Conservation (phyloP, 1,284 basidiomycete genomes). For the Hemileccinum hortonii region DNA sequence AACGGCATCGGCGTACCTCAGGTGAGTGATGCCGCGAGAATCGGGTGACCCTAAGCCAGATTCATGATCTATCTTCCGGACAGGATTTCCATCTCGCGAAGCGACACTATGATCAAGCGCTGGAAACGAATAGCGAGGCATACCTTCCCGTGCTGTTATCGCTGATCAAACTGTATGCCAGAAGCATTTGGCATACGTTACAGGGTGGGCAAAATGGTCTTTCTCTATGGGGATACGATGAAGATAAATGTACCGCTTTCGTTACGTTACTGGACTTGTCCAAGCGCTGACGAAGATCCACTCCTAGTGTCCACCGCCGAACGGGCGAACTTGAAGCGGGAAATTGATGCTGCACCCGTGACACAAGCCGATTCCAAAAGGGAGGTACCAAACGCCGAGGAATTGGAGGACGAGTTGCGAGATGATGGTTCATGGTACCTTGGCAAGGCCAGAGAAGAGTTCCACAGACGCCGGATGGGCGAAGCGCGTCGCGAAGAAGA, state of each 20-base stretch:
- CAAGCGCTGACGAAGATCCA: conserved; percentile 9
- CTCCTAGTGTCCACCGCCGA: conserved; percentile 28
- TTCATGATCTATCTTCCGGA: not conserved
- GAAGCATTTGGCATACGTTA: conserved; percentile 82
- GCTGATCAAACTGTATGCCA: conserved; percentile 78
- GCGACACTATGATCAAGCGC: conserved; percentile 88
- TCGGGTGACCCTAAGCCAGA: not conserved
- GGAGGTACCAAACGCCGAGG: conserved; percentile 21
- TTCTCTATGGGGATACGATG: conserved; percentile 56
- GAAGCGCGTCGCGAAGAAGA: conserved; percentile 48
- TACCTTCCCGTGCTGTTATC: conserved; percentile 86
- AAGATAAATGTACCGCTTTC: conserved; percentile 40
- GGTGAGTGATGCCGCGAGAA: conserved; percentile 41
- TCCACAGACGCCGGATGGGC: conserved; percentile 51
- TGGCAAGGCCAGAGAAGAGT: conserved; percentile 75
- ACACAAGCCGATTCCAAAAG: conserved; percentile 17
- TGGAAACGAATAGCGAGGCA: conserved; percentile 85
- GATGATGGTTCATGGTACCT: conserved; percentile 74
- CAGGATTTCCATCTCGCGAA: conserved; percentile 97
- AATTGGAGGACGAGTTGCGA: conserved; percentile 29
- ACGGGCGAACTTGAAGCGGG: conserved; percentile 19
- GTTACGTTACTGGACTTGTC: not conserved
- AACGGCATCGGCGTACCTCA: conserved; percentile 89
- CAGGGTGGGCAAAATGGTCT: conserved; percentile 67
- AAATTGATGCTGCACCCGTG: conserved; percentile 26